Evolutionary conservation across 2,329 filamentous ascomycete genomes (phyloP).

Genomic region (Aspergillus hortae): DNA sequence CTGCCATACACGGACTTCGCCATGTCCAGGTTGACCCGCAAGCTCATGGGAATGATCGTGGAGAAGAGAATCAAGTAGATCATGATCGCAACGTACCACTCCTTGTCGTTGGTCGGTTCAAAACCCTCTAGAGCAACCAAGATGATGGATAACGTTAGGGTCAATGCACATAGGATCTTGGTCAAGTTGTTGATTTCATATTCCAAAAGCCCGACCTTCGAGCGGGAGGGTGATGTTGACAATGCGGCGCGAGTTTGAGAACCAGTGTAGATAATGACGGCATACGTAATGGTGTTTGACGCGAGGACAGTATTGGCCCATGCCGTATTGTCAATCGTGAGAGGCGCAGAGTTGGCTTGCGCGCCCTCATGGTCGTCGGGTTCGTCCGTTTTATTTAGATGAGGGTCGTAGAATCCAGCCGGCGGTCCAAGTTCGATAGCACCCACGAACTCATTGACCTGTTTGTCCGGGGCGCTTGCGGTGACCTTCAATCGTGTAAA

Average conservation of each 20-base stretch:
- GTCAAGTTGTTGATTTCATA: slow-evolving; percentile 96
- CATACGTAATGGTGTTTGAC: slow-evolving; percentile 82
- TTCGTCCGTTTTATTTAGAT: slow-evolving; percentile 32
- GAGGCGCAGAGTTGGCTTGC: slow-evolving; percentile 59
- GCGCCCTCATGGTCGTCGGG: slow-evolving; percentile 15
- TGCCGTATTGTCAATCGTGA: slow-evolving; percentile 94
- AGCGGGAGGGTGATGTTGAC: slow-evolving; percentile 85
- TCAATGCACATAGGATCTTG: slow-evolving; percentile 90
- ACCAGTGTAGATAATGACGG: slow-evolving; percentile 91
- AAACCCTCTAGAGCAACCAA: slow-evolving; percentile 87
- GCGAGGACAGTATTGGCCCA: slow-evolving; percentile 98
- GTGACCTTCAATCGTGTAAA: slow-evolving; percentile 65
- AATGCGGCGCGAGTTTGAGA: slow-evolving; percentile 90
- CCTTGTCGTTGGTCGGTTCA: slow-evolving; percentile 48
- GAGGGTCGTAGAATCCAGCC: slow-evolving; percentile 44
- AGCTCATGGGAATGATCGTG: slow-evolving; percentile 96
- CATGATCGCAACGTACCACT: slow-evolving; percentile 96
- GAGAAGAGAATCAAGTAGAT: slow-evolving; percentile 97
- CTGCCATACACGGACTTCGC: slow-evolving; percentile 94
- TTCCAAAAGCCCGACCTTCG: slow-evolving; percentile 89
- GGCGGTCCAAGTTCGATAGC: slow-evolving; percentile 71
- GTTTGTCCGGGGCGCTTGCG: slow-evolving; percentile 86
- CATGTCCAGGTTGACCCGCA: slow-evolving; percentile 94
- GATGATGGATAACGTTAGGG: slow-evolving; percentile 77
- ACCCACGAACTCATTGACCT: slow-evolving; percentile 93